These are phyloP conservation scores for Zanthoxylum bungeanum DNA, from an alignment of 345 rosid species.

Conservation along the genomic window DNA sequence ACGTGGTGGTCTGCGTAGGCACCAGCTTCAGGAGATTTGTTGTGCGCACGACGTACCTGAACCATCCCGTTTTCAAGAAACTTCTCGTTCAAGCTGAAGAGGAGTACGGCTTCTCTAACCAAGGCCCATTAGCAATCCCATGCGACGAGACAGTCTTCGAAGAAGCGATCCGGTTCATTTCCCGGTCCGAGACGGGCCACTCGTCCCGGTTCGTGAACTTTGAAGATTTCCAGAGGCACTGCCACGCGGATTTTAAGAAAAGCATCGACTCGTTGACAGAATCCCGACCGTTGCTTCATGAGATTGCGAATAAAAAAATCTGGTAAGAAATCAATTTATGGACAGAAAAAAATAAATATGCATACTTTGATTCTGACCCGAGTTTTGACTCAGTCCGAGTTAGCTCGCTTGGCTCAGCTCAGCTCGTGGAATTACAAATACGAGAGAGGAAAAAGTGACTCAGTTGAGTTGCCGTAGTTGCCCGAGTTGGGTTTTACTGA, in stretches of 20 bases:
- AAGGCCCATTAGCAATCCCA: slow-evolving; percentile 82
- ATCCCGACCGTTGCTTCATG: slow-evolving; percentile 75
- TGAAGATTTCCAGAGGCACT: slow-evolving; percentile 58
- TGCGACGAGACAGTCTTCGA: slow-evolving; percentile 88
- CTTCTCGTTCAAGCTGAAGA: slow-evolving; percentile 77
- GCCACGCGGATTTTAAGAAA: slow-evolving; percentile 46
- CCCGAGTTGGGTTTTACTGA: slow-evolving; percentile 10
- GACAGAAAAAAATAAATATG: background rate
- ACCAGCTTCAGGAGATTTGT: slow-evolving; percentile 62
- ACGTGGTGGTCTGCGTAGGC: slow-evolving; percentile 87
- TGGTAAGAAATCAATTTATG: slow-evolving; percentile 31
- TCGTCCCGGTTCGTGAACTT: slow-evolving; percentile 42
- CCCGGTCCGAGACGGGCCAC: slow-evolving; percentile 53
- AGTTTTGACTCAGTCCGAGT: slow-evolving; percentile 35
- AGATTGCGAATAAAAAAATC: slow-evolving; percentile 42
- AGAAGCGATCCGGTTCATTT: slow-evolving; percentile 66
- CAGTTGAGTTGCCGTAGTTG: no score
- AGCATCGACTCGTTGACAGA: slow-evolving; percentile 61
- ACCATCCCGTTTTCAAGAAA: slow-evolving; percentile 76
- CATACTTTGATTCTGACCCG: slow-evolving; percentile 26
- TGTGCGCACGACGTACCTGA: slow-evolving; percentile 81
- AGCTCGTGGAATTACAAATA: background rate
- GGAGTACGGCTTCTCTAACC: slow-evolving; percentile 77
- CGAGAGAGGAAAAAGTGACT: no score
- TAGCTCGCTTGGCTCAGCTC: background rate